A percentile compares a stretch with the other conserved stretches of the same genome.
Evolutionary conservation across 2,329 filamentous ascomycete genomes (phyloP).

Genomic region (Sclerotinia minor): DNA sequence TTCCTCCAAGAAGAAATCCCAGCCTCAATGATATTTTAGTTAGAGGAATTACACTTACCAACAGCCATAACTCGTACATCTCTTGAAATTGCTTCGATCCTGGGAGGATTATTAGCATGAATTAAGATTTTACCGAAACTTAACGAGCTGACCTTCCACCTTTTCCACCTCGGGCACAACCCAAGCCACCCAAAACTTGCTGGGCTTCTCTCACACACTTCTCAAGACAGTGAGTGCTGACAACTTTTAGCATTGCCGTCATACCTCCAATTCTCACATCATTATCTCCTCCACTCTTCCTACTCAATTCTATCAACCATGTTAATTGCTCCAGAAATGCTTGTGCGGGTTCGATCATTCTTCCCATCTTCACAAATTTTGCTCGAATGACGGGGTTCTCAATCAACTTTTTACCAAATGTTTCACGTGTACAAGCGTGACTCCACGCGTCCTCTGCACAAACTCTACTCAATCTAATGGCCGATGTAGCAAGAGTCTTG

Average conservation of each 20-base stretch:
- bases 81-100: constrained; percentile 54
- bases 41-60: constrained; percentile 32
- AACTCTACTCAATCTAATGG: constrained; percentile 57
- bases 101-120: constrained; percentile 29
- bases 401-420: constrained; percentile 60
- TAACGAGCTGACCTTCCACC: constrained; percentile 43
- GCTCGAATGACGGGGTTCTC: constrained; percentile 58
- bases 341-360: constrained; percentile 61
- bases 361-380: constrained; percentile 60
- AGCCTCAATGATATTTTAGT: background rate
- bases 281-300: constrained; percentile 31
- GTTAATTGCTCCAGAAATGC: constrained; percentile 63
- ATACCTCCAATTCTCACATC: constrained; percentile 51
- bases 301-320: constrained; percentile 41
- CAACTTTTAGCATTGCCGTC: constrained; percentile 54
- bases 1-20: background rate
- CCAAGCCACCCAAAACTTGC: constrained; percentile 55
- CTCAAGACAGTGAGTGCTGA: constrained; percentile 54
- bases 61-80: constrained; percentile 51
- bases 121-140: background rate
- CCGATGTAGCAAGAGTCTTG: constrained; percentile 56
- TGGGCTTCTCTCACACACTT: constrained; percentile 56
- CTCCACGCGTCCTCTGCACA: constrained; percentile 55
- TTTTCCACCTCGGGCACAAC: constrained; percentile 52
- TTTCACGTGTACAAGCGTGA: constrained; percentile 54